Conservation (phyloP, 331 rosid genomes). For the Saraca asoca region DNA sequence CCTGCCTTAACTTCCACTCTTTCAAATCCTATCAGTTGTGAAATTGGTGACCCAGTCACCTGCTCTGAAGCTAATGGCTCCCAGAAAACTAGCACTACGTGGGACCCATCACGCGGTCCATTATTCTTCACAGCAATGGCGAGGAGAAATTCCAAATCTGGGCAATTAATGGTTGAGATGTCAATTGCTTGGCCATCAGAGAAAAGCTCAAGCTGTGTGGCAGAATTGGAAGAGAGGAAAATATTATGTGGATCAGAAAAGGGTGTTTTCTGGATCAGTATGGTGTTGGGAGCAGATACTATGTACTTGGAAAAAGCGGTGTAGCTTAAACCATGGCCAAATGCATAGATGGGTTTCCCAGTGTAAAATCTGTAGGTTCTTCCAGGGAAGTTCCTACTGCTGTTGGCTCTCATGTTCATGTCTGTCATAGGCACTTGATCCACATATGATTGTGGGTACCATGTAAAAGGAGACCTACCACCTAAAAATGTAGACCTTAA, state of each 20-base stretch:
- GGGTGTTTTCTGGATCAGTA: constrained; percentile 37
- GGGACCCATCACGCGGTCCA: constrained; percentile 54
- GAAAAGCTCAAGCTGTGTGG: constrained; percentile 13
- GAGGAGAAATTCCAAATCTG: constrained; percentile 41
- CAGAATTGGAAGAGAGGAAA: constrained; percentile 31
- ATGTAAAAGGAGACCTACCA: constrained; percentile 72
- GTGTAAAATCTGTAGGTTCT: constrained; percentile 70
- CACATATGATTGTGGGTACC: constrained; percentile 69
- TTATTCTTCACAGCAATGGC: constrained; percentile 53
- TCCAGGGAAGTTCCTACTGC: constrained; percentile 57
- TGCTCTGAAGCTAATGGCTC: constrained; percentile 34
- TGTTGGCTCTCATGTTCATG: constrained; percentile 79
- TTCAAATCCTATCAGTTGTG: constrained; percentile 58
- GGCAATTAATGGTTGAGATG: constrained; percentile 47
- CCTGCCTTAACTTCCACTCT: constrained; percentile 47
- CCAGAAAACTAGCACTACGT: constrained; percentile 64
- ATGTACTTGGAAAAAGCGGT: constrained; percentile 53
- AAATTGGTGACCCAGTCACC: constrained; percentile 49
- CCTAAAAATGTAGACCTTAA: constrained; percentile 34
- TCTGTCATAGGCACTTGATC: constrained; percentile 77
- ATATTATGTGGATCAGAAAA: constrained; percentile 23
- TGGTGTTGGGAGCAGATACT: constrained; percentile 50
- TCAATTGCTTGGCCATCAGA: constrained; percentile 41
- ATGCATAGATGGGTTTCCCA: constrained; percentile 51
- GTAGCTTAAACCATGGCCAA: constrained; percentile 76